Conservation (phyloP, 371 early-diverging fungal species). For the Sporodiniella umbellata region DNA sequence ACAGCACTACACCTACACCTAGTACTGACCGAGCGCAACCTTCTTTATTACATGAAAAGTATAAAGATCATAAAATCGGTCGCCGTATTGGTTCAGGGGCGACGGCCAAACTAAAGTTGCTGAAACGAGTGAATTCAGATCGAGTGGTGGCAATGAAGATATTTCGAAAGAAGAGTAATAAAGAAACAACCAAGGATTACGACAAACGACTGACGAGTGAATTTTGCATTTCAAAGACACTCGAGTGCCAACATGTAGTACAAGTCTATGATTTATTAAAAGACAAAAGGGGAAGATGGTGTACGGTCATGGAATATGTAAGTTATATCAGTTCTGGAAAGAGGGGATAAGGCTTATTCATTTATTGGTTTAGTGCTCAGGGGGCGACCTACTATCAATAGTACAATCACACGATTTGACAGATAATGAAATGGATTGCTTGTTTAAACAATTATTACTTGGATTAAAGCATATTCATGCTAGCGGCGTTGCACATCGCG, state of each 20-base stretch:
- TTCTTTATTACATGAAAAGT: constrained; percentile 18
- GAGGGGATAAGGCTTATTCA: too few relatives aligned
- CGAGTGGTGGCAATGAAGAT: constrained; percentile 40
- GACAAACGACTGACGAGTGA: constrained; percentile 66
- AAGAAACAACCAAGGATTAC: constrained; percentile 56
- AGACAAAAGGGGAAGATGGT: constrained; percentile 47
- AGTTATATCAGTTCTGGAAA: too few relatives aligned
- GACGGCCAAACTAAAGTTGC: constrained; percentile 23
- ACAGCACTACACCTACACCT: constrained; percentile 12
- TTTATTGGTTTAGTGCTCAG: constrained; percentile 39
- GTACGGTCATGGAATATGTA: constrained; percentile 64
- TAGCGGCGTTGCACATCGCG: constrained; percentile 86
- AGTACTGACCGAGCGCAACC: constrained; percentile 12
- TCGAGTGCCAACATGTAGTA: constrained; percentile 67
- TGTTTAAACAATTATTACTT: constrained; percentile 84
- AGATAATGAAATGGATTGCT: constrained; percentile 49
- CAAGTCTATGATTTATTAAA: constrained; percentile 65
- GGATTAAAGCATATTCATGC: constrained; percentile 95
- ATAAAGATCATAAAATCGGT: constrained; percentile 18
- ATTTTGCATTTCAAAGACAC: constrained; percentile 64
- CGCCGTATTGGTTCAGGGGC: constrained; percentile 27
- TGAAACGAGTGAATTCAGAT: constrained; percentile 2
- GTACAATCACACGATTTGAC: constrained; percentile 36
- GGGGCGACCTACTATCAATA: constrained; percentile 58
- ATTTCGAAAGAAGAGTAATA: constrained; percentile 45